Evolutionary conservation across 176 grass and related monocot species (phyloP).

Genomic region (Tillandsia leiboldiana): DNA sequence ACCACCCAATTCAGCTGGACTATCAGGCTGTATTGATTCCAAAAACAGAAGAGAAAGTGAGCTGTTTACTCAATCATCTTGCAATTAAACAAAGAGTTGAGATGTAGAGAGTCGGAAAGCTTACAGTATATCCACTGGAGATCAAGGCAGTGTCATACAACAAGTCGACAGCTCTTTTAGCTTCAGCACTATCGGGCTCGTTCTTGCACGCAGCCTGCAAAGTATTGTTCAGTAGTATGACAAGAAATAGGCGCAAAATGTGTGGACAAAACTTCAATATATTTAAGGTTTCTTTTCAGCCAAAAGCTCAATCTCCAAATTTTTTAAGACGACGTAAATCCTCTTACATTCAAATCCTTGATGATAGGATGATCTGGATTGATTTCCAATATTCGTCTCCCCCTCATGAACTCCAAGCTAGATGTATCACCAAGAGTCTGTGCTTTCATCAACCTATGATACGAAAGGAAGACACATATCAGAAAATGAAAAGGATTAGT

Average conservation of each 20-base stretch:
- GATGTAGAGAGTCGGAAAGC: not conserved
- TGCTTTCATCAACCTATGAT: constrained; percentile 84
- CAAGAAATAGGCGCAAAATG: constrained; percentile 3
- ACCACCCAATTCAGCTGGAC: constrained; percentile 77
- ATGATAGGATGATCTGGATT: constrained; percentile 80
- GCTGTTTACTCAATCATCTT: not conserved
- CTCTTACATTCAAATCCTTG: constrained; percentile 87
- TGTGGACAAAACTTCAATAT: not conserved
- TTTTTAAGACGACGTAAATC: not conserved
- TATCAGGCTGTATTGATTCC: constrained; percentile 49
- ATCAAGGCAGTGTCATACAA: constrained; percentile 91
- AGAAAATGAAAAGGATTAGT: constrained; percentile 3
- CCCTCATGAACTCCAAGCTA: constrained; percentile 91
- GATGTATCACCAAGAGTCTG: constrained; percentile 95
- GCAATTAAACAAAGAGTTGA: not conserved
- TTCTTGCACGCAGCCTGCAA: constrained; percentile 90
- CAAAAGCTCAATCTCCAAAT: too few species aligned
- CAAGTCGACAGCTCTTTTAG: constrained; percentile 70
- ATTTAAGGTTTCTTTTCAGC: not conserved
- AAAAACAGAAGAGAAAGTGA: constrained; percentile 3
- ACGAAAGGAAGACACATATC: not conserved
- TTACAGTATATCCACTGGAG: constrained; percentile 96
- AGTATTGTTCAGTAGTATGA: not conserved
- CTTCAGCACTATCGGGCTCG: constrained; percentile 68
- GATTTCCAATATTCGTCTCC: constrained; percentile 86